Base-by-base conservation (phyloP, 768 basidiomycete genomes). In the Xerocomus potaroensis region DNA sequence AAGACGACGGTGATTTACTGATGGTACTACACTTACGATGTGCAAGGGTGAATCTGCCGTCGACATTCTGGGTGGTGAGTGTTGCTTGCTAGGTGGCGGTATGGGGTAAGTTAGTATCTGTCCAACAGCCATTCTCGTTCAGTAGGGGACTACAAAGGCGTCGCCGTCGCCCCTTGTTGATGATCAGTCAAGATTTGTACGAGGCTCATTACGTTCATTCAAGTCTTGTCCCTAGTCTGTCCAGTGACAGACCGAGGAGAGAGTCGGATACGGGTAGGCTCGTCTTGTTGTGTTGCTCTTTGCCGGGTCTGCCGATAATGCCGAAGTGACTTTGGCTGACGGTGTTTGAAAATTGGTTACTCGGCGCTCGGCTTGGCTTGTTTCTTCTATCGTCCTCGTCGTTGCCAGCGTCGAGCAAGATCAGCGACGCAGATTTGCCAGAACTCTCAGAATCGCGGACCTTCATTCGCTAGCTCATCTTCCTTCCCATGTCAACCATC, bases 11-110 rank as follows among this genome's bases (percentile, higher is more conserved):
- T n/a, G n/a, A n/a, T 33, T 50, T 32, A 41, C 19, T 11, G n/a
- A n/a, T n/a, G n/a, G n/a, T n/a, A 21, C 9, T 1, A 33, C 3
- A 43, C 68, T 70, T 59, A 80, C 79, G 30, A 72, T 63, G 57
- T 78, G 76, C 69, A 81, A 70, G 21, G 79, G 76, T 45, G 73
- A 73, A 33, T 77, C 70, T 49, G 68, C 70, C 36, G 58, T 47
- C 27, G 71, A 60, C 55, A 74, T 65, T 49, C 12, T 35, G 36
- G 27, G 18, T 3, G 39, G 18, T 9, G 40, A 23, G 23, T n/a
- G n/a, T n/a, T n/a, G n/a, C n/a, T n/a, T n/a, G n/a, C n/a, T n/a
- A n/a, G n/a, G n/a, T n/a, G n/a, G n/a, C n/a, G n/a, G n/a, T n/a
- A n/a, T n/a, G n/a, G n/a, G n/a, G n/a, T n/a, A n/a, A n/a, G n/a